Evolutionary conservation across 2,329 filamentous ascomycete species (phyloP), one percentile per base, ranked within the genome.

Genomic region (Fusarium metavorans): DNA sequence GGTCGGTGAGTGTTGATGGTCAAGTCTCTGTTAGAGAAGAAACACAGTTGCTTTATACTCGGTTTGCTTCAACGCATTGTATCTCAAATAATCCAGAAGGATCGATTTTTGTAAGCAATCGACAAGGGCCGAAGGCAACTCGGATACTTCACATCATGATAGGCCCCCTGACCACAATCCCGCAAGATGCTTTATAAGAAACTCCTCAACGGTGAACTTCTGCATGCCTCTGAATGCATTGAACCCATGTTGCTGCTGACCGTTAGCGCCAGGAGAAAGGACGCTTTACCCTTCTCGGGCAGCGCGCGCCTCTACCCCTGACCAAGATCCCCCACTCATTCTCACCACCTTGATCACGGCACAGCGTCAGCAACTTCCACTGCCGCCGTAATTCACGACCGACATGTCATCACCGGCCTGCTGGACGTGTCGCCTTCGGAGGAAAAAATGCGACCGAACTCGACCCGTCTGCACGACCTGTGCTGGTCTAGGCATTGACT

Each of bases 401-500:
- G 27, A 52, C 39, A 60, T 60, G 58, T 30, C 58, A 14, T 32
- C 58, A 4, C 58, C 37, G 11, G 58, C 58, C 35, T 59, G 57
- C 11, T 59, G 57, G 57, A 43, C 57, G 1, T 60, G 58, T 8
- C 58, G 58, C 11, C 58, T 60, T 27, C 58, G 58, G 39, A 60
- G 58, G 35, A 60, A 60, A 41, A 60, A 34, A 45, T 60, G 58
- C 39, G 58, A 60, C 58, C 37, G 57, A 9, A 18, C 13, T 37
- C 57, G 57, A 10, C 57, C 57, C 20, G 4, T n/a, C 16, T 59
- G 57, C 37, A 8, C n/a, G 9, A n/a, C 35, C 25, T 59, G 57
- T 30, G 35, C 57, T 2, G 6, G 34, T 27, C 34, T 58, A 3
- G 32, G 30, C 34, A 58, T 58, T 27, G 54, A 58, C 54, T 58